phyloP scores from a whole-genome alignment of 805 yeast genomes.

The Osmozyma mogii region DNA sequence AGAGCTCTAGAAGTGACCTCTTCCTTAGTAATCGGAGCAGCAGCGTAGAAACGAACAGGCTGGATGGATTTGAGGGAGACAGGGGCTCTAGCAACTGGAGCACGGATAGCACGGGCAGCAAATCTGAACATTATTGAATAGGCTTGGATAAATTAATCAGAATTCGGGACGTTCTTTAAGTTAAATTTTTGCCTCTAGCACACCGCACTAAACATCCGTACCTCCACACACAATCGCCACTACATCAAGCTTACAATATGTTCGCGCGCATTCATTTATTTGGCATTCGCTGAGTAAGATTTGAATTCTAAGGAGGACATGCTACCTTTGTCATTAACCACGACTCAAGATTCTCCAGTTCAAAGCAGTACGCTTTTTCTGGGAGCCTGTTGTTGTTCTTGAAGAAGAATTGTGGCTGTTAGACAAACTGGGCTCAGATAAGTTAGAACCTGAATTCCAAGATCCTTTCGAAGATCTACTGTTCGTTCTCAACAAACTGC shows the following conservation, averaged over 20 bases:
- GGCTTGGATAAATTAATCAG: too few species aligned
- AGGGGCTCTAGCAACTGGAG: conserved; percentile 26
- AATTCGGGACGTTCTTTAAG: too few species aligned
- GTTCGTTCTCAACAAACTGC: conserved; percentile 18
- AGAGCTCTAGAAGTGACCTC: conserved; percentile 79
- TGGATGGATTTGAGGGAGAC: conserved; percentile 10
- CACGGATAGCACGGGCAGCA: conserved; percentile 37
- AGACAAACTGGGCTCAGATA: conserved; percentile 7
- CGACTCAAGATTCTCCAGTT: conserved; percentile 37
- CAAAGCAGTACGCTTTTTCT: conserved; percentile 28
- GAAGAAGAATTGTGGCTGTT: too few species aligned
- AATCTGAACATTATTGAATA: conserved; percentile 50
- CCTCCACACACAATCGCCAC: too few species aligned
- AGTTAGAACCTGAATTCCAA: conserved; percentile 7
- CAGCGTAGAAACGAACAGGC: conserved; percentile 48
- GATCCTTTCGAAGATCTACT: conserved; percentile 12
- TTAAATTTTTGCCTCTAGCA: too few species aligned
- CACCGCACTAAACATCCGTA: too few species aligned
- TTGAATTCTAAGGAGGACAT: too few species aligned
- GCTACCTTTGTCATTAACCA: too few species aligned
- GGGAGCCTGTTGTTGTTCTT: conserved; percentile 3
- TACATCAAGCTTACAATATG: too few species aligned
- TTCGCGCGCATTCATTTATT: too few species aligned
- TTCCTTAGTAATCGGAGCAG: conserved; percentile 58
- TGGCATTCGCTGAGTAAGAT: too few species aligned